Base-by-base conservation (phyloP, 371 early-diverging fungal species). In the Mortierella sp. region DNA sequence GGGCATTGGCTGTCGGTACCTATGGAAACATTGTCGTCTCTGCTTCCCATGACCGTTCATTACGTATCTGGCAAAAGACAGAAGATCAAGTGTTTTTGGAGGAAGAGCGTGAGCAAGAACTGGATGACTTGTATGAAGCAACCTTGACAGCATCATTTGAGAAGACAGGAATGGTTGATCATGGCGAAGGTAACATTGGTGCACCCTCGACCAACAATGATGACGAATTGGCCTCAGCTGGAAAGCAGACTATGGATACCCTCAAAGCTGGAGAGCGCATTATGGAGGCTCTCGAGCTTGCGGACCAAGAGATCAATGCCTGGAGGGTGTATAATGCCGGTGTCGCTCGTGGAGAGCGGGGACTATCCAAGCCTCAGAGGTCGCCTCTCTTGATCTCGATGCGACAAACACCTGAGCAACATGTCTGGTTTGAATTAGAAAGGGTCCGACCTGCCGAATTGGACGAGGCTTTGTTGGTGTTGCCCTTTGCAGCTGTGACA, bases 61-160 rank as follows among this genome's bases (percentile, higher is more conserved):
- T 98, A 77, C 92, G 98, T 69, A 84, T 97, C 40, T 98, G 97
- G 97, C 94, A 95, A 73, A 93, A 93, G 86, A 96, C 98, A 0
- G 97, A 98, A 52, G 98, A 98, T 69, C 97, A 94, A 82, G 91
- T 92, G 62, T 96, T 96, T 70, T 84, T 97, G 60, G 97, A 97
- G 79, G 99, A 99, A 88, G 99, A 99, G 84, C 91, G 96, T 33
- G 98, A 99, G 83, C 91, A 93, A 58, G 97, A 97, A 80, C 70
- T 97, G 65, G 99, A 98, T 73, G 93, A 95, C 65, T 47, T 94
- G 68, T 94, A 94, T 58, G 98, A 98, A 67, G 87, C 91, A 5
- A 92, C 92, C 1, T 69, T 96, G 62, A 88, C 92, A 48, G 91
- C 90, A 59, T 87, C 90, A 61, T 83, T 92, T 80, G 93, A 92